Percentiles rank a stretch among this genome's conserved stretches.
phyloP scores from a whole-genome alignment of 257 asterid species.

The Solanum ossicruentum region DNA sequence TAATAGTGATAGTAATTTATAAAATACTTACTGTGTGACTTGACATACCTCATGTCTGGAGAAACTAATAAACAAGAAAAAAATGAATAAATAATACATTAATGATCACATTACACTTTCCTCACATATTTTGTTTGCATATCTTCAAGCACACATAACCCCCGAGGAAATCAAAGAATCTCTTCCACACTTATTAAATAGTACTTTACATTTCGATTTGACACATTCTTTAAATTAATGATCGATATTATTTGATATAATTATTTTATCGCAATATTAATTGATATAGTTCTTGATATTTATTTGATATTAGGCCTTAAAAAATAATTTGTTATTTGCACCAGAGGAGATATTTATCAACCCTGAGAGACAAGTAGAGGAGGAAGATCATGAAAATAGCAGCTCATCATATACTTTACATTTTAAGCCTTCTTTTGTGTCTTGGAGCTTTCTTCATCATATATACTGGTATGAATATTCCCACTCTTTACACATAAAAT shows the following conservation, averaged over 20 bases:
- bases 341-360: background rate
- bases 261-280: too few relatives aligned
- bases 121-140: constrained; percentile 12
- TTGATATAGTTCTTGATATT: too few relatives aligned
- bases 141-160: constrained; percentile 44
- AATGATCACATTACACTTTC: background rate
- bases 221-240: too few relatives aligned
- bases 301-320: too few relatives aligned
- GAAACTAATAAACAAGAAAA: constrained; percentile 4
- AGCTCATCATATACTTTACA: background rate
- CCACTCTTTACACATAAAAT: too few relatives aligned
- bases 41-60: background rate
- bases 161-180: constrained; percentile 31
- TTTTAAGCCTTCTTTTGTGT: constrained; percentile 17
- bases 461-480: constrained; percentile 27
- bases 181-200: background rate
- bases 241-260: too few relatives aligned
- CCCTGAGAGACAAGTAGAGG: background rate
- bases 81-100: background rate
- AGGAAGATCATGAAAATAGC: constrained; percentile 18
- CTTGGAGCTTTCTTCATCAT: constrained; percentile 19
- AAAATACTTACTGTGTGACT: background rate
- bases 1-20: too few relatives aligned
- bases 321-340: background rate
- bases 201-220: background rate